A percentile compares a stretch with the other conserved stretches of the same genome.
Evolutionary conservation across 371 early-diverging fungal species (phyloP).

Genomic region (Blastocladiella emersonii): DNA sequence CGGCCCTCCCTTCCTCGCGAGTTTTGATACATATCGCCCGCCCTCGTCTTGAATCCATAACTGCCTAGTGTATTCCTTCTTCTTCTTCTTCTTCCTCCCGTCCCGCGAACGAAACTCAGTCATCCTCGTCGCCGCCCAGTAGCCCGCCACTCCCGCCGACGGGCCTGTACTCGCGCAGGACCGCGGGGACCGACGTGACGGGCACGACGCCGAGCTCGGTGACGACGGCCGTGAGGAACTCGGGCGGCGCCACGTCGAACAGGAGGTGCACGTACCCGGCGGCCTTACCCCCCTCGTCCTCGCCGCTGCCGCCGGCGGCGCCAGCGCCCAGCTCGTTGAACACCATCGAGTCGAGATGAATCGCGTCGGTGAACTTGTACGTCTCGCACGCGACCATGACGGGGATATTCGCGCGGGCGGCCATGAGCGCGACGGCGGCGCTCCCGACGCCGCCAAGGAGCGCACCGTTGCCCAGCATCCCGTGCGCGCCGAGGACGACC

Average conservation of each 20-base stretch:
- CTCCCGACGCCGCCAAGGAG: constrained; percentile 85
- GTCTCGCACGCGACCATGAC: constrained; percentile 92
- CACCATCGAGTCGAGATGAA: constrained; percentile 88
- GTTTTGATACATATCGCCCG: too few relatives aligned
- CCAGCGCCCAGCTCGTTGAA: constrained; percentile 71
- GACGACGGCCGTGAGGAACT: constrained; percentile 76
- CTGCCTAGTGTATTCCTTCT: too few relatives aligned
- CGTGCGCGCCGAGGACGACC: constrained; percentile 85
- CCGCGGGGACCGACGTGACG: constrained; percentile 79
- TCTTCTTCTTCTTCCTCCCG: too few relatives aligned
- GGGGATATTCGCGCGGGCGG: constrained; percentile 73
- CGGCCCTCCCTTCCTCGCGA: too few relatives aligned
- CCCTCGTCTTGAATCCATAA: too few relatives aligned
- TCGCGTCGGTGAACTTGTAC: constrained; percentile 87
- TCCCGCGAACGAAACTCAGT: too few relatives aligned
- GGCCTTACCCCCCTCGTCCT: constrained; percentile 8
- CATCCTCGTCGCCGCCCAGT: too few relatives aligned
- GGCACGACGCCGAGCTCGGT: constrained; percentile 92
- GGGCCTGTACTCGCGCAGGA: constrained; percentile 28
- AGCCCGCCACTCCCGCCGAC: too few relatives aligned
- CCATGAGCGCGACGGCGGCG: constrained; percentile 81
- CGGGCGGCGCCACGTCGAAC: constrained; percentile 89
- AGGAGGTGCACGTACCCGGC: constrained; percentile 71
- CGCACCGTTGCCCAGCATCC: constrained; percentile 83
- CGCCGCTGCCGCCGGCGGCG: constrained; percentile 6